Percentiles rank a stretch among this genome's conserved stretches.
Evolutionary conservation across 2,329 filamentous ascomycete species (phyloP).

Genomic region (Ceratocystis eucalypticola): DNA sequence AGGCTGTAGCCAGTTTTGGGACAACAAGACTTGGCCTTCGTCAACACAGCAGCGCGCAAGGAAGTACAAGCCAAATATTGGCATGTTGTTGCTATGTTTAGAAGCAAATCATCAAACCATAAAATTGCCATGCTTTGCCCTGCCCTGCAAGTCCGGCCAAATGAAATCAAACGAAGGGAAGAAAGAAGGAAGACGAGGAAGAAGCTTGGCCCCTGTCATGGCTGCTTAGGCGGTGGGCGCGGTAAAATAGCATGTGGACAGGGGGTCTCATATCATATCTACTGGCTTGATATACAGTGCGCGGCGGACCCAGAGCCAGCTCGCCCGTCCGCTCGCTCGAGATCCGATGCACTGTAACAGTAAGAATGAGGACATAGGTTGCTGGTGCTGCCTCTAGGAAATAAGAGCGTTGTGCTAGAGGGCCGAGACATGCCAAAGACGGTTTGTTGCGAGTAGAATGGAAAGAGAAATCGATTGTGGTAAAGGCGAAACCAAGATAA

Average conservation of each 20-base stretch:
- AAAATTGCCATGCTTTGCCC: background rate
- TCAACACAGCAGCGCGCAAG: background rate
- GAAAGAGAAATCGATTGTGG: background rate
- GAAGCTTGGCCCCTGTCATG: background rate
- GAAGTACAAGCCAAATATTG: background rate
- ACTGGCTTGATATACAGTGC: background rate
- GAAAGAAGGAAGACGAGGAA: background rate
- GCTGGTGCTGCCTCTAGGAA: too few species aligned
- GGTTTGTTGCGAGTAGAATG: background rate
- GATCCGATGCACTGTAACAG: background rate
- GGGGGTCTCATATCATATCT: background rate
- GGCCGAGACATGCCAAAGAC: background rate
- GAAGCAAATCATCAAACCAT: background rate
- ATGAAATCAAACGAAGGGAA: background rate
- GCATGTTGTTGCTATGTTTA: constrained; percentile 8
- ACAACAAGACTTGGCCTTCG: background rate
- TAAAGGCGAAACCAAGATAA: background rate
- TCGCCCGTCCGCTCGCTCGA: background rate
- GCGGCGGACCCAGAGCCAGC: background rate
- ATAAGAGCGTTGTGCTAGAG: too few species aligned
- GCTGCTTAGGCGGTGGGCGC: background rate
- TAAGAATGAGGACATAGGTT: background rate
- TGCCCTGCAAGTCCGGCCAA: background rate
- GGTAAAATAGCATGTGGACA: background rate
- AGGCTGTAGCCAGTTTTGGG: background rate